Percentiles rank a stretch among this genome's conserved stretches.
Conservation (phyloP, 208 protist species). For the Trypanosoma boissoni region DNA sequence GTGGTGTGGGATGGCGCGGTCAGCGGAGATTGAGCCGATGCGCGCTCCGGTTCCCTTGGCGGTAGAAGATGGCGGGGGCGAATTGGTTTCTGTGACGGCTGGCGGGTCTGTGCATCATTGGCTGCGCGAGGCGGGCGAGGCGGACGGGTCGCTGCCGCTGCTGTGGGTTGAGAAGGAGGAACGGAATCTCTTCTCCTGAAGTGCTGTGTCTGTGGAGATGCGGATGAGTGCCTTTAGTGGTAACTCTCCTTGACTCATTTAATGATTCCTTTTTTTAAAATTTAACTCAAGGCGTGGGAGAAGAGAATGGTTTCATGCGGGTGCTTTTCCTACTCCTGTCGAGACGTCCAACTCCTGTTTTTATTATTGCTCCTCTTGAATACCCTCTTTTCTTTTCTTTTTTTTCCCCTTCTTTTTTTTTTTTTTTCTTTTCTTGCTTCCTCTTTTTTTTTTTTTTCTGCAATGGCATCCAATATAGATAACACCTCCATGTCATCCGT, state of each 20-base stretch:
- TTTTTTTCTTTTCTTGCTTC: neutral
- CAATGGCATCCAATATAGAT: neutral
- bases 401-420: neutral
- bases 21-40: neutral
- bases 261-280: neutral
- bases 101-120: slow-evolving; percentile 26
- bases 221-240: no score
- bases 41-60: neutral
- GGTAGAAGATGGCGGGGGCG: neutral
- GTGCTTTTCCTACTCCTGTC: no score
- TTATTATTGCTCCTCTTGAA: slow-evolving; percentile 20
- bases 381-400: slow-evolving; percentile 9
- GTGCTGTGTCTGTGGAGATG: neutral
- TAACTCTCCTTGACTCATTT: neutral
- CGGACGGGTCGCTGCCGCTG: slow-evolving; percentile 2
- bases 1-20: neutral
- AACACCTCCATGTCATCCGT: neutral
- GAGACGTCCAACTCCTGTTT: slow-evolving; percentile 4
- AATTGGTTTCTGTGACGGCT: slow-evolving; percentile 1
- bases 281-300: no score
- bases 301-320: no score
- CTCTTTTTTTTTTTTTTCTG: slow-evolving; percentile 1
- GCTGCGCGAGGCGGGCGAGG: slow-evolving; percentile 5
- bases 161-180: slow-evolving; percentile 27
- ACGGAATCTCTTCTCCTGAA: no score